Evolutionary conservation across 345 rosid species (phyloP), one percentile per base, ranked within the genome.

Genomic region (Gossypium raimondii): DNA sequence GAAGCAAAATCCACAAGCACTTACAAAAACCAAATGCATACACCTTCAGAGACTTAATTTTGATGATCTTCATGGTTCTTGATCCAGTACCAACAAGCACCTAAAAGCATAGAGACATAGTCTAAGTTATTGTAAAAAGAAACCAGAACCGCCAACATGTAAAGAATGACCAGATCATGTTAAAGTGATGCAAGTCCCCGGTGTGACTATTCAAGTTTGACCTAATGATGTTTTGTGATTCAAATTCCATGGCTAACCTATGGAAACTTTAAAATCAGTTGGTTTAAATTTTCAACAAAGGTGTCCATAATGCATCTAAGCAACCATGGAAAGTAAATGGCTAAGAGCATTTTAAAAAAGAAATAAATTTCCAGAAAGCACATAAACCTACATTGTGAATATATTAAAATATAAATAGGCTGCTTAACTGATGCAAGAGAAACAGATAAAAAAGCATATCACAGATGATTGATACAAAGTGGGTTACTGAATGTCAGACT

Each of bases 11-110:
- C 70, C 66, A 65, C 62, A n/a, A 77, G 60, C 44, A 90, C 98
- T 91, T 82, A 94, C 98, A 91, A 78, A 94, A 92, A 67, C 97
- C 97, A 84, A 88, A 92, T 9, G 93, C 97, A 89, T 92, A 92
- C 61, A 94, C 81, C 85, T 88, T 88, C 63, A 92, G 78, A 72
- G 97, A 88, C 73, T 92, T 94, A 72, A 92, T 82, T 87, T 76
- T 90, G 79, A 94, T 77, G 83, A 94, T 86, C 81, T 79, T 91
- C 93, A 91, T 87, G 48, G 90, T 90, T 89, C 88, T 85, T 47
- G 93, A 92, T 67, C 98, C 98, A 84, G 93, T 92, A 78, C 93
- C 97, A 77, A 94, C 97, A 87, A 94, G 98, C 74, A 92, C 90
- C 97, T 92, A 88, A 70, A 80, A 79, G 50, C 70, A 78, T 7